phyloP scores from a whole-genome alignment of 2,329 filamentous ascomycete genomes.

The Monosporascus sp. region DNA sequence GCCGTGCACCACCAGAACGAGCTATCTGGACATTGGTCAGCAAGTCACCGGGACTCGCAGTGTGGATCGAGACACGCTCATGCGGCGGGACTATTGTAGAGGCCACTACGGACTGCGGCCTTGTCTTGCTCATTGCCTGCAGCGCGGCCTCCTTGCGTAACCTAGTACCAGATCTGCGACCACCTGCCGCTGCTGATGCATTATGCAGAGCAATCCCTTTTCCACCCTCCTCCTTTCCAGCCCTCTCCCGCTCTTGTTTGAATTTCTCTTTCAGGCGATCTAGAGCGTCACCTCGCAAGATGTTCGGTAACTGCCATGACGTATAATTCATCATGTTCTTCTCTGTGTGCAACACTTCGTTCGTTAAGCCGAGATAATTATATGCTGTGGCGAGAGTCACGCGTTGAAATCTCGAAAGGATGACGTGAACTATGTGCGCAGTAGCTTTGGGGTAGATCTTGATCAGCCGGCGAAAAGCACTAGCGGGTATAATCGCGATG shows the following conservation, averaged over 20 bases:
- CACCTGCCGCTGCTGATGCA: constrained; percentile 53
- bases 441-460: constrained; percentile 94
- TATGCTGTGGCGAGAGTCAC: constrained; percentile 94
- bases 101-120: constrained; percentile 37
- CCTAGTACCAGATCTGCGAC: constrained; percentile 66
- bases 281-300: constrained; percentile 76
- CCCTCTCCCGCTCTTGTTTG: constrained; percentile 72
- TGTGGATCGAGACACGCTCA: constrained; percentile 38
- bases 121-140: constrained; percentile 54
- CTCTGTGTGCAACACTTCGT: constrained; percentile 87
- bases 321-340: constrained; percentile 92
- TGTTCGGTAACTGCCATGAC: constrained; percentile 83
- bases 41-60: constrained; percentile 69
- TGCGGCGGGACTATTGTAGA: constrained; percentile 35
- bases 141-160: constrained; percentile 75
- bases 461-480: constrained; percentile 87
- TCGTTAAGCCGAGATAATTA: constrained; percentile 86
- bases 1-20: constrained; percentile 48
- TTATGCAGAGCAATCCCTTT: constrained; percentile 98
- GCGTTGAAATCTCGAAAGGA: constrained; percentile 85
- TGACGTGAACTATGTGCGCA: constrained; percentile 95
- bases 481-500: constrained; percentile 95
- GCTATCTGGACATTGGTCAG: constrained; percentile 71
- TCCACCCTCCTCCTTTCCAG: constrained; percentile 71
- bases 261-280: constrained; percentile 92